Base-by-base conservation (phyloP, 805 yeast species). In the Candida suzukii region DNA sequence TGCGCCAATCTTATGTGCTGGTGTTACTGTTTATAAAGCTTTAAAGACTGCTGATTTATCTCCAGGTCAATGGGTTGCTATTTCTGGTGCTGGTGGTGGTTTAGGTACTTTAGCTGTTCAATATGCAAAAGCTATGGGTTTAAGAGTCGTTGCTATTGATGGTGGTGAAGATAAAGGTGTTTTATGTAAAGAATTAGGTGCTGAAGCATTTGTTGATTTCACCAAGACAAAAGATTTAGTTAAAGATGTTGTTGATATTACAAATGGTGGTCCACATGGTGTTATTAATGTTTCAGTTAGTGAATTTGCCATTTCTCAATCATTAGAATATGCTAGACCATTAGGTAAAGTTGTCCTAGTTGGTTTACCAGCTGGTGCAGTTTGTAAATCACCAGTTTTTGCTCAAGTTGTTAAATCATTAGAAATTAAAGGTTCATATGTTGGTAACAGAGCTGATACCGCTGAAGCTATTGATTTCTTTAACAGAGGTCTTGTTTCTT, bases 21-120 rank as follows among this genome's bases (percentile, higher is more conserved):
- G 95, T 66, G 79, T 86, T 63, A 86, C 95, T 32, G 95, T 84
- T 44, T 86, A 86, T 80, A 86, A 85, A 73, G 95, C 95, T 35
- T 70, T 86, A 60, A 85, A 85, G 73, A 82, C 86, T 35, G 85
- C 95, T 41, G 75, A 74, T 43, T 68, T 81, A 56, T 60, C 88
- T 41, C 56, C 88, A 19, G 88, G 91, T 57, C 78, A 83, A 62
- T 82, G 83, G 81, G 83, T 80, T 50, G 76, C 78, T 46, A 68
- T 83, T 45, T 77, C 87, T 43, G 90, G 91, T 67, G 88, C 88
- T 47, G 85, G 78, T 62, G 90, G 90, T 61, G 90, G 91, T 57
- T 73, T 83, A 62, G 91, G 90, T 57, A 68, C 86, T 31, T 64
- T 83, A 49, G 88, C 87, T 42, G 68, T 82, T 53, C 88, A 83